These are phyloP conservation scores for Claviceps monticola DNA, from an alignment of 2,329 filamentous ascomycete genomes.

Conservation along the genomic window DNA sequence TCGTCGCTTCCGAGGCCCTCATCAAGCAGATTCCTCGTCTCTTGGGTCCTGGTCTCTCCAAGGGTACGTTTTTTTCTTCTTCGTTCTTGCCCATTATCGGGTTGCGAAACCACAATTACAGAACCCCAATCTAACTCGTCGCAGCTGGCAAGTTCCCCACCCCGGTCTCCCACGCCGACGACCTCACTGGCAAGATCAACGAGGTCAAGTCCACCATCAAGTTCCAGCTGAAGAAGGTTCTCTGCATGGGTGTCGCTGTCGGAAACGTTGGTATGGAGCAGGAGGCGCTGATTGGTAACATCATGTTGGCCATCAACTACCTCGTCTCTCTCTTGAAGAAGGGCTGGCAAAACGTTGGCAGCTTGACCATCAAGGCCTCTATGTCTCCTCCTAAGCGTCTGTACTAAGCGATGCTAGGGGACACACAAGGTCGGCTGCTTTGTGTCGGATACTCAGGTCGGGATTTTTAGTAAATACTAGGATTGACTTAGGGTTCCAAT, in stretches of 20 bases:
- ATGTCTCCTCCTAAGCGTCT: constrained; percentile 98
- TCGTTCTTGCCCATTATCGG: neutral
- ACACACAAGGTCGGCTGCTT: constrained; percentile 8
- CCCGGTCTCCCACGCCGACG: constrained; percentile 91
- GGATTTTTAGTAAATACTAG: neutral
- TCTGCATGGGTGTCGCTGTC: constrained; percentile 98
- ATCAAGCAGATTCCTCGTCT: constrained; percentile 99
- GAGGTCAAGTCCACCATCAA: constrained; percentile 99
- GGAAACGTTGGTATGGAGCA: constrained; percentile 96
- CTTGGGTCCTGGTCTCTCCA: constrained; percentile 94
- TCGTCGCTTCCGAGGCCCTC: constrained; percentile 89
- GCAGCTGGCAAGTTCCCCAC: constrained; percentile 98
- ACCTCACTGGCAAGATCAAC: constrained; percentile 87
- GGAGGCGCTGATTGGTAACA: constrained; percentile 94
- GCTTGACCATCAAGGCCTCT: constrained; percentile 98
- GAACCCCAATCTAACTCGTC: neutral
- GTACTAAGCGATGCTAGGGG: constrained; percentile 53
- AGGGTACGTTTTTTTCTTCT: constrained; percentile 51
- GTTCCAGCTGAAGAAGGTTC: constrained; percentile 99
- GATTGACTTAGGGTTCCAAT: constrained; percentile 6
- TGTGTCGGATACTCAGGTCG: constrained; percentile 1
- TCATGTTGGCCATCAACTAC: constrained; percentile 99
- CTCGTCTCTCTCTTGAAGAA: constrained; percentile 99
- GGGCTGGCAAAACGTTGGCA: constrained; percentile 99
- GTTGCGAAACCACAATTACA: neutral